Conservation (phyloP, 805 yeast species). For the Nakazawaea wyomingensis region DNA sequence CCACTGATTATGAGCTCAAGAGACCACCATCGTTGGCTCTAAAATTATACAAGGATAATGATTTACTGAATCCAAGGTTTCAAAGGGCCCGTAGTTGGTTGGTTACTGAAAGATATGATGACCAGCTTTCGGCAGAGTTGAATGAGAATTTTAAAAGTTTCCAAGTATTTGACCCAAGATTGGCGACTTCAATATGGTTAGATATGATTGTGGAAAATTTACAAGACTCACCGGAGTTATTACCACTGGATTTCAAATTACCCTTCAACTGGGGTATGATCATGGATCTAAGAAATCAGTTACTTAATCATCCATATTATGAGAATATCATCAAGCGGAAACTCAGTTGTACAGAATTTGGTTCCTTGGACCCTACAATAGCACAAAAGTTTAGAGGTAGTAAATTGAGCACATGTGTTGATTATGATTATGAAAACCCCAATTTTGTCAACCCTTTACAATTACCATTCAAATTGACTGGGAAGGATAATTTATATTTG, state of each 20-base stretch:
- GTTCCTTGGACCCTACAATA: not conserved
- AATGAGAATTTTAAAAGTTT: not conserved
- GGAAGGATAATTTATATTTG: not conserved
- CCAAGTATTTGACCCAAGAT: constrained; percentile 16
- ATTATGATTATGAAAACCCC: constrained; percentile 1
- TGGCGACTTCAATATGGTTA: constrained; percentile 17
- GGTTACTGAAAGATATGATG: constrained; percentile 3
- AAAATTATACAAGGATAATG: constrained; percentile 1
- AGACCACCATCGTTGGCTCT: constrained; percentile 1
- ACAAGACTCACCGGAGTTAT: constrained; percentile 1
- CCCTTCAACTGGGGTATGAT: constrained; percentile 23
- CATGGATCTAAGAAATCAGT: not conserved
- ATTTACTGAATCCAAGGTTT: constrained; percentile 2
- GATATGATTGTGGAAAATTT: constrained; percentile 15
- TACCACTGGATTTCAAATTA: constrained; percentile 16
- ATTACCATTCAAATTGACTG: constrained; percentile 2
- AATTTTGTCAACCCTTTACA: not conserved
- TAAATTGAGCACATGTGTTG: not conserved
- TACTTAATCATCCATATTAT: not conserved
- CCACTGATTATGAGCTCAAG: not conserved
- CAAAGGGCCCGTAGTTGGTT: constrained; percentile 7
- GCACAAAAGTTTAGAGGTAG: not conserved
- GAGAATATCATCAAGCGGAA: not conserved
- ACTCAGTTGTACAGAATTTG: not conserved
- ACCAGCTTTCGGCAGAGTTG: not conserved